phyloP scores from a whole-genome alignment of 805 yeast species.

The Starmerella potacharoeniae region DNA sequence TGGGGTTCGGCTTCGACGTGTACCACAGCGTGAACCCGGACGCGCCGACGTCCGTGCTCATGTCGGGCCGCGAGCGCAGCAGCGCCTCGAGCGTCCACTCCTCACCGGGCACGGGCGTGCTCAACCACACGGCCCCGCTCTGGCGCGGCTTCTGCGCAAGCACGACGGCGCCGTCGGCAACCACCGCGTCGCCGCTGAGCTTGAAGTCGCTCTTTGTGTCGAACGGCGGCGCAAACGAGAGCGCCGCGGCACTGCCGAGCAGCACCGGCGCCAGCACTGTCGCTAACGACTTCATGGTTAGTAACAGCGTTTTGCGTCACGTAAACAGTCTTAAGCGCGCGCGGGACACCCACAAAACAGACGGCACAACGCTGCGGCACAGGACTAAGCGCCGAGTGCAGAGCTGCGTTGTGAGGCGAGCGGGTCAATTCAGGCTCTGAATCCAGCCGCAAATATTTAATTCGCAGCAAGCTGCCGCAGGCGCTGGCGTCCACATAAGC shows the following conservation, averaged over 20 bases:
- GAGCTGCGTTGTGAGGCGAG: too few species aligned
- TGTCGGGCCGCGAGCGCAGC: conserved; percentile 21
- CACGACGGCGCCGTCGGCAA: conserved; percentile 9
- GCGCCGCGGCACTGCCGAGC: conserved; percentile 4
- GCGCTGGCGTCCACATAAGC: too few species aligned
- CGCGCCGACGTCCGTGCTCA: conserved; percentile 17
- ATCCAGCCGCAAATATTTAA: too few species aligned
- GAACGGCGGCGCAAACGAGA: conserved; percentile 15
- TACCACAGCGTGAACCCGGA: conserved; percentile 33
- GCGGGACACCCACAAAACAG: too few species aligned
- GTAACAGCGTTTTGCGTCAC: not conserved
- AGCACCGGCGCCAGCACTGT: not conserved
- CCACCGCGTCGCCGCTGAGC: conserved; percentile 15
- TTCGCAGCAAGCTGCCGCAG: too few species aligned
- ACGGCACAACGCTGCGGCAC: not conserved
- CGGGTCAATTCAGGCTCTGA: too few species aligned
- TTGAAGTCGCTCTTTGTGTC: conserved; percentile 7
- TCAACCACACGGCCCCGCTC: conserved; percentile 30
- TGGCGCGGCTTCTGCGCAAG: conserved; percentile 16
- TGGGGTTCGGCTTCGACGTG: conserved; percentile 21
- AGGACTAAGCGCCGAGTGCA: too few species aligned
- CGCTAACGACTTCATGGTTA: not conserved
- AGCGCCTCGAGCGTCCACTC: conserved; percentile 31
- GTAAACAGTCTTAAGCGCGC: not conserved
- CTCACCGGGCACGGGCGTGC: conserved; percentile 21